Evolutionary conservation across 345 rosid species (phyloP), one percentile per base, ranked within the genome.

Genomic region (Acer yangbiense): DNA sequence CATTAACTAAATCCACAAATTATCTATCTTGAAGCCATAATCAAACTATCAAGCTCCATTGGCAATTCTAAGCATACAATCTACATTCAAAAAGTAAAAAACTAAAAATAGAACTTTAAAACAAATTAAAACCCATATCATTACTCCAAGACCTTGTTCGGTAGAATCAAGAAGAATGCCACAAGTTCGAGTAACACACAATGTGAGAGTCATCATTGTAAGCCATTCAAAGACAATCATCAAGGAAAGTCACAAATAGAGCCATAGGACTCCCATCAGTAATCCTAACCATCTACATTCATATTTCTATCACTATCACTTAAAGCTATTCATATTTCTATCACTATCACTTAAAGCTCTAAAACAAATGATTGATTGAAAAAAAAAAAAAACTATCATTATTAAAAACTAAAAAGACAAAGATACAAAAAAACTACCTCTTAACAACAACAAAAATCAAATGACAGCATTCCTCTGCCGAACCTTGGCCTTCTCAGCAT

Each of bases 401-500:
- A 32, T 17, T n/a, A n/a, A n/a, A n/a, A n/a, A n/a, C n/a, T 32
- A 9, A 9, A 43, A 20, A 17, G 50, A 55, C 29, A 18, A 20
- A n/a, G 35, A 8, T 13, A 72, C 12, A 32, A 50, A 12, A 41
- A 72, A 25, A 35, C 75, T 32, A 55, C n/a, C 52, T 32, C 65
- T 44, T 44, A 46, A 29, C 2, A 52, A 65, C 10, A 8, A 8
- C 39, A 61, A 65, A 50, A 75, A 35, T 82, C 86, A 95, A 77
- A 95, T 80, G 76, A 84, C 87, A n/a, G 90, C 86, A 69, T 52
- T 84, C 83, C 90, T 89, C 60, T 90, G 98, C 71, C 81, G 76
- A 76, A 95, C 97, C 84, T 83, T 93, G 1, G 98, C 93, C 84
- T 91, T 95, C 97, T 95, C 99, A 7, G 97, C 96, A 77, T 95